Evolutionary conservation across 106 monocot species (phyloP), one percentile per base, ranked within the genome.

Genomic region (Apostasia shenzhenica): DNA sequence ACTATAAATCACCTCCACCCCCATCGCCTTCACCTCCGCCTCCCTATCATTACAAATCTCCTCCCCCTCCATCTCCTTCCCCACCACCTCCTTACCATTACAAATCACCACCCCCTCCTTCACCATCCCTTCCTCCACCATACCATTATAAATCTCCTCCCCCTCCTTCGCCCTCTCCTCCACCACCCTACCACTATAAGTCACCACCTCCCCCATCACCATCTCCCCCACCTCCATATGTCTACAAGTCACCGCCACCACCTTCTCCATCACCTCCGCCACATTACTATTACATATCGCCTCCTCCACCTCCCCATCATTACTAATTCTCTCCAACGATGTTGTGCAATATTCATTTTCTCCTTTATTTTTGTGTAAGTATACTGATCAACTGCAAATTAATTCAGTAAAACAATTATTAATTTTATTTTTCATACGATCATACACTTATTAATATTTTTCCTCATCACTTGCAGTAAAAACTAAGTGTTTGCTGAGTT

Each of bases 21-120:
- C 61, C 61, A 61, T 61, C 61, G 6, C 39, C 59, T 40, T 59
- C 59, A 12, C 59, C 59, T 59, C 58, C 58, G 26, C 59, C 59
- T 40, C 59, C 59, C 1, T 59, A 59, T 10, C 0, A 8, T 38
- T 59, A 59, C 10, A 59, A 38, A 40, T 59, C 59, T 39, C 59
- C 59, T 40, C 59, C 59, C 5, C 59, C 59, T 1, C 59, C 59
- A 5, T 59, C 59, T 5, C 59, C 59, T 1, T 59, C 41, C 0
- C 59, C 59, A 7, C 59, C 59, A 6, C 59, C 59, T 1, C 59
- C 59, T 39, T 59, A 59, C 41, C 6, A 39, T 59, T 59, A 59
- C 10, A 59, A 13, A 5, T 59, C 59, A 5, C 59, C 59, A 7
- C 59, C 59, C 6, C 58, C 58, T 5, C 59, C 59, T 12, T 41